Base-by-base conservation (phyloP, 2,329 filamentous ascomycete genomes). In the Cercospora zeina region DNA sequence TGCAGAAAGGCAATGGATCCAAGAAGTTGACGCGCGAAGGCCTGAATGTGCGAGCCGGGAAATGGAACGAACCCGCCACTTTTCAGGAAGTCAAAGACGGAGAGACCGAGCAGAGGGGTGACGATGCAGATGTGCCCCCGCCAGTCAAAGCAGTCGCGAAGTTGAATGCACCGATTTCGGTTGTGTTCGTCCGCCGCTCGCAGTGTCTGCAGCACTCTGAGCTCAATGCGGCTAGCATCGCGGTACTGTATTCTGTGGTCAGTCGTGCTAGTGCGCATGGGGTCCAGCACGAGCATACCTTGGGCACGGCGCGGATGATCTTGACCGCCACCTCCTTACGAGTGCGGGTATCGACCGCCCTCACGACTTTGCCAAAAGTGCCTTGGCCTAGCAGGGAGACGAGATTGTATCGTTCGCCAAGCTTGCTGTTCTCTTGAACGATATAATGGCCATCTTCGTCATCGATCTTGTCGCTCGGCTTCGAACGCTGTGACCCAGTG, bases 1-100 rank as follows among this genome's bases (percentile, higher is more conserved):
- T 99, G 95, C 21, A 99, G 82, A 77, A 97, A 99, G 62, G 95
- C 95, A 72, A 99, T 96, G 72, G 93, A 97, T n/a, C 93, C 97
- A 65, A 99, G 90, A 14, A 99, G 82, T 75, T 99, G 95, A 54
- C 93, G 87, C 53, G 95, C 95, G 81, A 99, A 97, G 74, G 86
- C 93, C 76, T 97, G 95, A 62, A 99, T 99, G 77, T 99, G 95
- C 68, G 93, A 97, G 81, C 96, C 97, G 11, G 95, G 95, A 73
- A 99, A 99, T 0, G 95, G 95, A 16, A 96, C 92, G 73, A 99
- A 99, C 67, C 86, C 85, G 73, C 97, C 97, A 72, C 89, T 88
- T 80, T 99, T 99, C 53, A 99, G 83, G 70, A 99, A 99, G 78
- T 99, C 95, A 75, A 99, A 99, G 57, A 99, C 93, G 71, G 93